Evolutionary conservation across 2,329 filamentous ascomycete genomes (phyloP).

Genomic region (Aspergillus costaricaensis): DNA sequence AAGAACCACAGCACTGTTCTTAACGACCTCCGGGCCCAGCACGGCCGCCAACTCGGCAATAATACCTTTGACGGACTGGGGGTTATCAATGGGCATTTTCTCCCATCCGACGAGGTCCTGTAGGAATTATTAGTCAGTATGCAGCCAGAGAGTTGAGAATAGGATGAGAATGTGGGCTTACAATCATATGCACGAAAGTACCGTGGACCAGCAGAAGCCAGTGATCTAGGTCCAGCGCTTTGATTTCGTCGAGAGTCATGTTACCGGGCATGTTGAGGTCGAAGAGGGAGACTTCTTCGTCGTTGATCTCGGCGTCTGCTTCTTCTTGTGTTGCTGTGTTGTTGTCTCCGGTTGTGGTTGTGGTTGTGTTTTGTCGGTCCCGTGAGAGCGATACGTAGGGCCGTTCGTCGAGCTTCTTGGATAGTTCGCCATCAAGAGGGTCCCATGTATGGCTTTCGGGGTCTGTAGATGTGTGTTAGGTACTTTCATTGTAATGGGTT

Average conservation of each 20-base stretch:
- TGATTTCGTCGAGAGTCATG: constrained; percentile 45
- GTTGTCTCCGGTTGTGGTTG: not conserved
- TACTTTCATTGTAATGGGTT: not conserved
- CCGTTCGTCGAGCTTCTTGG: constrained; percentile 43
- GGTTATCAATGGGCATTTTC: constrained; percentile 42
- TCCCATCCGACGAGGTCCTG: constrained; percentile 53
- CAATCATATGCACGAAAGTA: constrained; percentile 46
- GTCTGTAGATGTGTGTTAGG: constrained; percentile 33
- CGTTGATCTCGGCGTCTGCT: constrained; percentile 32
- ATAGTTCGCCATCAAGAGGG: constrained; percentile 45
- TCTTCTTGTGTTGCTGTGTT: not conserved
- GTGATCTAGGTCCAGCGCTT: constrained; percentile 46
- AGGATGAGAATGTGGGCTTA: constrained; percentile 24
- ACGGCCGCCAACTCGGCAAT: constrained; percentile 50
- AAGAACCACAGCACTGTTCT: constrained; percentile 43
- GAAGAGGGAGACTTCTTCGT: constrained; percentile 49
- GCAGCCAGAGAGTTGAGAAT: not conserved
- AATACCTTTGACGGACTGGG: constrained; percentile 50
- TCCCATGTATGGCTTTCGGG: constrained; percentile 51
- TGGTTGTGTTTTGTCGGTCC: constrained; percentile 29
- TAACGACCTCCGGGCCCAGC: constrained; percentile 46
- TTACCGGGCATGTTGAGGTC: constrained; percentile 50
- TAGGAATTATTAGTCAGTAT: not conserved
- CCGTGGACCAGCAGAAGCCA: constrained; percentile 48
- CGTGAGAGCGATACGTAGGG: constrained; percentile 49